Base-by-base conservation (phyloP, 2,329 filamentous ascomycete genomes). In the Ascochyta lentis region DNA sequence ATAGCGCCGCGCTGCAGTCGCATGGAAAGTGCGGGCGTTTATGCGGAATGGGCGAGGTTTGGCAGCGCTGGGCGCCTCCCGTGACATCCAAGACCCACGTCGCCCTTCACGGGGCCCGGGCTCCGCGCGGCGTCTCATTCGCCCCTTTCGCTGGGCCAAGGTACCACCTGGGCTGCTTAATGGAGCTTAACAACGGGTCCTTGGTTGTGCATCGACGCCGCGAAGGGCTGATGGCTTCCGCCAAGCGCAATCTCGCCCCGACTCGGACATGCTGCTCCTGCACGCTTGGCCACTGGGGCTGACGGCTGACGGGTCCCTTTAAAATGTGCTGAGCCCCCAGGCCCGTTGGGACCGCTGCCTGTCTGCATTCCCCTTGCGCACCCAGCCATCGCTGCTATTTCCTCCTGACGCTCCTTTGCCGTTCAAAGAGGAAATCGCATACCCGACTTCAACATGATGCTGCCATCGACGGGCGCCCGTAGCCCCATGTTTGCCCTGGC, bases 401-500 rank as follows among this genome's bases (percentile, higher is more conserved):
- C 29, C 26, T 48, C 19, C 51, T 51, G 55, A 56, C 58, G 39
- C 54, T 61, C 42, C 42, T 56, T 55, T 44, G 39, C 56, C 31
- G 24, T 49, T 37, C 27, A n/a, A 45, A 41, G 47, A 48, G 39
- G 37, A 39, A 24, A 10, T 39, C 40, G 47, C 49, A 51, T 16
- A 24, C 46, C 31, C 54, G 49, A 48, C 47, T 41, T 39, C 56
- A 66, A 45, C 52, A 70, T 65, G 60, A 72, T 74, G 70, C 56
- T 73, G 56, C 63, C 70, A 23, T 60, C 68, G 46, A 56, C 64
- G 40, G 70, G 69, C 55, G 64, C 68, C 46, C 69, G 71, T 40
- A 71, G 64, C 55, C 70, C 71, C 48, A 60, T 75, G 46, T 66
- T 72, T 38, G 59, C 59, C 44, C 65, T 75, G 29, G 69, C 70